phyloP scores from a whole-genome alignment of 116 monocot species.

The Posidonia oceanica region DNA sequence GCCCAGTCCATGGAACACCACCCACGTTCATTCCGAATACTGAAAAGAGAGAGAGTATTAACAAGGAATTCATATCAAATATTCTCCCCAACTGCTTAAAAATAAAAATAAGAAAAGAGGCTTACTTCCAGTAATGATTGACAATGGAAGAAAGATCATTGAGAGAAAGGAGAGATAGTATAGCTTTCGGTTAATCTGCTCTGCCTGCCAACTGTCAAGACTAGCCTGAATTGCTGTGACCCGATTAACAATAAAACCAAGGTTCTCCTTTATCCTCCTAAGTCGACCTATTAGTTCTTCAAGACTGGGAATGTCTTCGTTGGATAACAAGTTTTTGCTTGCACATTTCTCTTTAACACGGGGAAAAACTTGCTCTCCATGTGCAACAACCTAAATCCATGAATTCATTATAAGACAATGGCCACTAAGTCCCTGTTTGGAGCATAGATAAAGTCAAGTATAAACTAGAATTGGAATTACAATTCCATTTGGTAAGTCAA shows the following conservation, averaged over 20 bases:
- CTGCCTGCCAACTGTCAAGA: slow-evolving; percentile 91
- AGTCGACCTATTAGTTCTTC: slow-evolving; percentile 83
- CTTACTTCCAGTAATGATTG: slow-evolving; percentile 89
- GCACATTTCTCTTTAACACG: slow-evolving; percentile 89
- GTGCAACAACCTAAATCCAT: slow-evolving; percentile 54
- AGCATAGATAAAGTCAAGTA: too few species aligned
- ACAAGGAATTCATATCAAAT: background rate
- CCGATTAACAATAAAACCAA: slow-evolving; percentile 77
- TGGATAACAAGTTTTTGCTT: slow-evolving; percentile 60
- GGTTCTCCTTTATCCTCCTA: slow-evolving; percentile 75
- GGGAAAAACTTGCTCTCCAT: slow-evolving; percentile 94
- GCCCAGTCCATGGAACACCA: slow-evolving; percentile 82
- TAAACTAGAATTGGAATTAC: too few species aligned
- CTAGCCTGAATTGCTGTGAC: slow-evolving; percentile 78
- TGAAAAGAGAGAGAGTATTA: slow-evolving; percentile 15
- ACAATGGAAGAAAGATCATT: slow-evolving; percentile 80
- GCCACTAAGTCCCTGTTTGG: too few species aligned
- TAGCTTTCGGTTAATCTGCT: slow-evolving; percentile 85
- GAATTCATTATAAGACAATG: background rate
- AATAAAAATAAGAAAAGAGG: background rate
- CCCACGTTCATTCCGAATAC: slow-evolving; percentile 99
- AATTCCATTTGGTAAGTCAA: too few species aligned
- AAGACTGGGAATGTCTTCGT: slow-evolving; percentile 50
- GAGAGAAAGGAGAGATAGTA: slow-evolving; percentile 91
- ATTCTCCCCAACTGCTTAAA: background rate